These are phyloP conservation scores for Adansonia rubrostipa DNA, from an alignment of 441 rosid species.

Conservation along the genomic window DNA sequence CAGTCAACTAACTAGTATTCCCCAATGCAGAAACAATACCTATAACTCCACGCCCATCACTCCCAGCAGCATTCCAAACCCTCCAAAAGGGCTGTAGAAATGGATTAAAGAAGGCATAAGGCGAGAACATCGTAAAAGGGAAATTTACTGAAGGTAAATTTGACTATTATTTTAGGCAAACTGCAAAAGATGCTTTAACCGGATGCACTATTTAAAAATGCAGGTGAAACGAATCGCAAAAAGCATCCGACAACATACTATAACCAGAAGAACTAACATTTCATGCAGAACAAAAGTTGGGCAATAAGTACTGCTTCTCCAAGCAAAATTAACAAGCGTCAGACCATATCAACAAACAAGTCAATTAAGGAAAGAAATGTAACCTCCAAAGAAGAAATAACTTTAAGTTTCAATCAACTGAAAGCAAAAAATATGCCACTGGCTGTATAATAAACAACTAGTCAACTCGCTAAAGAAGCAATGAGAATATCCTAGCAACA, in stretches of 20 bases:
- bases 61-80: constrained; percentile 95
- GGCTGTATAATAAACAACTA: not conserved
- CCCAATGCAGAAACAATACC: constrained; percentile 47
- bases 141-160: too few relatives aligned
- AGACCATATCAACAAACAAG: not conserved
- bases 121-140: not conserved
- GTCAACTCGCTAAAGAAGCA: not conserved
- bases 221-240: not conserved
- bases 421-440: not conserved
- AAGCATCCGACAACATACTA: not conserved
- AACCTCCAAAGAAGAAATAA: not conserved
- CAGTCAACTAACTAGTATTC: not conserved
- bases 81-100: constrained; percentile 93
- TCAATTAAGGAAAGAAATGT: not conserved
- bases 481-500: not conserved
- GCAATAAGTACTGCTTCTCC: not conserved
- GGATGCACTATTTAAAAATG: not conserved
- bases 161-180: not conserved
- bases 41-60: constrained; percentile 95
- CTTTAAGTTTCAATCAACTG: not conserved
- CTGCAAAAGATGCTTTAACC: not conserved
- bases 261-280: not conserved
- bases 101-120: not conserved
- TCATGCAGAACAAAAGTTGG: not conserved
- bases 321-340: constrained; percentile 3